Evolutionary conservation across 192 early-diverging fungal species (phyloP).

Genomic region (Coemansia erecta): DNA sequence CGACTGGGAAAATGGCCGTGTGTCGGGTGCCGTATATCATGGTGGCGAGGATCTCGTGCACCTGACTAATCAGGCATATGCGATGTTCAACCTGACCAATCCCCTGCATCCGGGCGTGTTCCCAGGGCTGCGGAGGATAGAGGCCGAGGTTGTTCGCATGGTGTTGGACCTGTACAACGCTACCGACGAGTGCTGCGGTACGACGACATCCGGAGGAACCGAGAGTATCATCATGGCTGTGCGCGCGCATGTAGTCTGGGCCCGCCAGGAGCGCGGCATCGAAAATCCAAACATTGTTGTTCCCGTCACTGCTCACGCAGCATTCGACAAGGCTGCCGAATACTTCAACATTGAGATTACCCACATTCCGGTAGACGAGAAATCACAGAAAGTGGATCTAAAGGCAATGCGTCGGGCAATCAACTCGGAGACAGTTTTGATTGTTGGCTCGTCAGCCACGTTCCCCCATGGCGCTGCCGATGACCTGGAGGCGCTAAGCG

Average conservation of each 20-base stretch:
- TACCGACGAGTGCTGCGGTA: conserved; percentile 68
- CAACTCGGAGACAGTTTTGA: conserved; percentile 86
- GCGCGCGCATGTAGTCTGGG: conserved; percentile 91
- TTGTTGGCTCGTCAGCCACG: conserved; percentile 88
- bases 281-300: conserved; percentile 89
- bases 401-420: conserved; percentile 75
- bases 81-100: conserved; percentile 78
- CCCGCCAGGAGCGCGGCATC: conserved; percentile 71
- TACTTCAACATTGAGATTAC: conserved; percentile 90
- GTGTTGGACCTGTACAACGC: conserved; percentile 86
- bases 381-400: conserved; percentile 74
- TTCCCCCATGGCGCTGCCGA: conserved; percentile 94
- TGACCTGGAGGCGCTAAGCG: conserved; percentile 77
- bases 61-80: conserved; percentile 76
- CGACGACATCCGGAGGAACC: conserved; percentile 91
- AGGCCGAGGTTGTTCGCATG: conserved; percentile 94
- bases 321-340: conserved; percentile 91
- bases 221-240: conserved; percentile 95
- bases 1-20: conserved; percentile 83
- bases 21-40: conserved; percentile 91
- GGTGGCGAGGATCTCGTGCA: conserved; percentile 79
- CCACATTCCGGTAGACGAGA: conserved; percentile 77
- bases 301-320: conserved; percentile 91
- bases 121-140: conserved; percentile 91
- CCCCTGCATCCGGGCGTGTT: conserved; percentile 95